Conservation (phyloP, 108 stramenopile genomes). For the Nannochloropsis granulata region DNA sequence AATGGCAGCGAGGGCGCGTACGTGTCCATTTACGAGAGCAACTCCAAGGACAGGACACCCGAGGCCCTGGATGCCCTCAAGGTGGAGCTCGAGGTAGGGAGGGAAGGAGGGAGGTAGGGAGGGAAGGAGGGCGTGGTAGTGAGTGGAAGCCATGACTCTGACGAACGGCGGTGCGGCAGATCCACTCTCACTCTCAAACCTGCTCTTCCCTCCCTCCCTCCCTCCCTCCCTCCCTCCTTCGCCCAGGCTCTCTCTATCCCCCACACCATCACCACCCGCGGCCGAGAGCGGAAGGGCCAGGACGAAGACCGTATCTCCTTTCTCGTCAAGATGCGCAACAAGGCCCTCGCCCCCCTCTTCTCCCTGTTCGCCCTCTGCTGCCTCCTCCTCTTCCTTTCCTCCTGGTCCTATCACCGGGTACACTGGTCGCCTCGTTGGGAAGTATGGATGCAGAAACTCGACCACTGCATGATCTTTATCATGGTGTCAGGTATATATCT, state of each 20-base stretch:
- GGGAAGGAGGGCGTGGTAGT: neutral
- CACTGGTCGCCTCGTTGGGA: neutral
- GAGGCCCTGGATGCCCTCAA: neutral
- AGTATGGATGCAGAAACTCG: neutral
- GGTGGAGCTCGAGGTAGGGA: neutral
- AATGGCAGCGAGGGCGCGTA: neutral
- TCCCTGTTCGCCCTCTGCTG: neutral
- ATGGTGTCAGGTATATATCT: neutral
- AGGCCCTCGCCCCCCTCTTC: neutral
- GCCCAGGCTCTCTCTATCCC: neutral
- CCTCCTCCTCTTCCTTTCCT: neutral
- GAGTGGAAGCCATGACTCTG: too few species aligned
- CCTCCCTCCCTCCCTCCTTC: neutral
- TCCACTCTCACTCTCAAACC: too few species aligned
- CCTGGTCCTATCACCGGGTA: neutral
- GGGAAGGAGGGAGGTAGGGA: neutral
- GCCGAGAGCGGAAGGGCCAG: neutral
- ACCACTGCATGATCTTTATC: neutral
- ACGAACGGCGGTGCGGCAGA: too few species aligned
- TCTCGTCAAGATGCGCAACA: neutral
- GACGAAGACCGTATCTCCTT: neutral
- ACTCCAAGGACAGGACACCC: neutral
- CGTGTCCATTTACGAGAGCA: neutral
- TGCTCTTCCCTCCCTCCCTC: neutral
- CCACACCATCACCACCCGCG: neutral